Percentiles rank a stretch among this genome's conserved stretches.
Evolutionary conservation across 169 alveolate genomes (phyloP).

Genomic region (Cryptosporidium baileyi): DNA sequence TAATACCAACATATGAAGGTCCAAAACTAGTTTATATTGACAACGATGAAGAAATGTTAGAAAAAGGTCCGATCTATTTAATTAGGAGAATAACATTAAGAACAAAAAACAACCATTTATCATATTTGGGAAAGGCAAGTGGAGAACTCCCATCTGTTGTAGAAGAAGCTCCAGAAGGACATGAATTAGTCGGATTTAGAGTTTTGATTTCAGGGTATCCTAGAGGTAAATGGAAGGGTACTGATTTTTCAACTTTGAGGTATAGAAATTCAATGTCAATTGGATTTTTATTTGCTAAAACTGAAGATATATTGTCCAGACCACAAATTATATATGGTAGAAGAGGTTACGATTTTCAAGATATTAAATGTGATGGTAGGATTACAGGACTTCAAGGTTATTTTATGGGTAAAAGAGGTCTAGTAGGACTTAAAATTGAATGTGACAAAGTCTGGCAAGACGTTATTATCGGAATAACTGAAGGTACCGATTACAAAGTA

Average conservation of each 20-base stretch:
- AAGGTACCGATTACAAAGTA: slow-evolving; percentile 47
- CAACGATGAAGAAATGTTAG: slow-evolving; percentile 11
- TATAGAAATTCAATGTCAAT: slow-evolving; percentile 56
- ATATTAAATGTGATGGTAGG: slow-evolving; percentile 64
- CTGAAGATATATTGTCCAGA: slow-evolving; percentile 44
- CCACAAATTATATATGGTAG: slow-evolving; percentile 45
- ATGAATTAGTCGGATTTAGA: slow-evolving; percentile 55
- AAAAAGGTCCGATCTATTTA: slow-evolving; percentile 49
- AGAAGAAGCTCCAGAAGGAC: slow-evolving; percentile 45
- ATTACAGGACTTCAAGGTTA: slow-evolving; percentile 47
- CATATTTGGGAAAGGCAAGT: slow-evolving; percentile 70
- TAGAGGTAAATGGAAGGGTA: slow-evolving; percentile 28
- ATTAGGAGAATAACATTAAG: slow-evolving; percentile 46
- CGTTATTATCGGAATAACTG: slow-evolving; percentile 55
- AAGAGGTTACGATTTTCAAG: slow-evolving; percentile 54
- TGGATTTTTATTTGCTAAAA: slow-evolving; percentile 38
- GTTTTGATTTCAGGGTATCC: slow-evolving; percentile 61
- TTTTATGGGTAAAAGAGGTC: slow-evolving; percentile 64
- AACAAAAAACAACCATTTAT: slow-evolving; percentile 20
- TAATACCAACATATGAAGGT: slow-evolving; percentile 43
- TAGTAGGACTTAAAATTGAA: slow-evolving; percentile 57
- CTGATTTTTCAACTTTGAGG: background rate
- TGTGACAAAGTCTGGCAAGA: slow-evolving; percentile 67
- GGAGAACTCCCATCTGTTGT: slow-evolving; percentile 56
- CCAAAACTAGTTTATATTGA: slow-evolving; percentile 55